phyloP scores from a whole-genome alignment of 306 rosid species.

The Glycine soja region DNA sequence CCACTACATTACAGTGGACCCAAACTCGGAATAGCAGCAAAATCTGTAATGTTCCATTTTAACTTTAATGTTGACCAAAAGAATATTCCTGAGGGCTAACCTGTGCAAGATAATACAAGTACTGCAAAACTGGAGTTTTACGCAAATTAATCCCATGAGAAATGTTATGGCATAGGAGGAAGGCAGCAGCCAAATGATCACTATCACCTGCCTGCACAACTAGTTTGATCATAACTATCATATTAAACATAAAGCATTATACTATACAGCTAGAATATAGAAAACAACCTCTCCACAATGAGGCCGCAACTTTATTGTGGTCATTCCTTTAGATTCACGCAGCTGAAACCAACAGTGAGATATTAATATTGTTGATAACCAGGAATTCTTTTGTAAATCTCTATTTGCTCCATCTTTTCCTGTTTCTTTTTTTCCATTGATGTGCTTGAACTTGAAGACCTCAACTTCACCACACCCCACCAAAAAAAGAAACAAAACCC shows the following conservation, averaged over 20 bases:
- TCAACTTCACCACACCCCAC: background rate
- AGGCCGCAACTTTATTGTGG: slow-evolving; percentile 79
- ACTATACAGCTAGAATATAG: slow-evolving; percentile 29
- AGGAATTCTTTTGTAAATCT: slow-evolving; percentile 9
- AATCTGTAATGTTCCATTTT: slow-evolving; percentile 17
- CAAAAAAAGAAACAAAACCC: background rate
- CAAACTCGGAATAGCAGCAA: slow-evolving; percentile 18
- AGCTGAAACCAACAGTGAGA: slow-evolving; percentile 61
- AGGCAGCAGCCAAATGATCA: slow-evolving; percentile 88
- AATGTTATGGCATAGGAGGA: slow-evolving; percentile 82
- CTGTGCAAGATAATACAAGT: slow-evolving; percentile 88
- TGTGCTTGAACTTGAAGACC: slow-evolving; percentile 15
- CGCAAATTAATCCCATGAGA: slow-evolving; percentile 86
- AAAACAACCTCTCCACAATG: slow-evolving; percentile 89
- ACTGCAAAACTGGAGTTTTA: slow-evolving; percentile 85
- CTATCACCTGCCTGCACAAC: slow-evolving; percentile 78
- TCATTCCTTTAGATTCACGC: slow-evolving; percentile 78
- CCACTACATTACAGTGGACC: background rate
- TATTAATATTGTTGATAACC: slow-evolving; percentile 18
- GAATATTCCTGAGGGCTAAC: slow-evolving; percentile 47
- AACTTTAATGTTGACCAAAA: slow-evolving; percentile 28
- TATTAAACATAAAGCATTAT: slow-evolving; percentile 30
- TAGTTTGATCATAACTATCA: slow-evolving; percentile 44
- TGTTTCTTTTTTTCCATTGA: background rate
- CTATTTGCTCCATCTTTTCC: slow-evolving; percentile 10